A percentile compares a stretch with the other conserved stretches of the same genome.
phyloP scores from a whole-genome alignment of 352 stramenopile genomes.

The Pythium phragmitis region DNA sequence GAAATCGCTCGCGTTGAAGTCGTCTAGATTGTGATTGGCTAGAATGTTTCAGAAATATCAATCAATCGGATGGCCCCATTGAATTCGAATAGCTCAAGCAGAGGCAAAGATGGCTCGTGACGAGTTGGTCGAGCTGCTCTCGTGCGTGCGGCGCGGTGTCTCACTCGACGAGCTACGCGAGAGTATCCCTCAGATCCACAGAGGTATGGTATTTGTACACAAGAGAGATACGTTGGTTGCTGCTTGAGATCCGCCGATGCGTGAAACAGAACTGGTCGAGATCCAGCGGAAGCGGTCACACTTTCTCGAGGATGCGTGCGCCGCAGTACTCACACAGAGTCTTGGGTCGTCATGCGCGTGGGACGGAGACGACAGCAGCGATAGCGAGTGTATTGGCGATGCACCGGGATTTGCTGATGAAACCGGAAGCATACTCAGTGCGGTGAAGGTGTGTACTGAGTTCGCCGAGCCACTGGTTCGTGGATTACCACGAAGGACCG shows the following conservation, averaged over 20 bases:
- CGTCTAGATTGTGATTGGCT: slow-evolving; percentile 1
- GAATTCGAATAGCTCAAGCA: not conserved
- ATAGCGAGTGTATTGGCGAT: slow-evolving; percentile 5
- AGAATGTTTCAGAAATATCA: slow-evolving; percentile 4
- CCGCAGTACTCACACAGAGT: slow-evolving; percentile 38
- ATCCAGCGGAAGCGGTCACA: slow-evolving; percentile 63
- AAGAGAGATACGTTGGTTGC: not conserved
- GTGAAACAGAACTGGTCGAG: slow-evolving; percentile 39
- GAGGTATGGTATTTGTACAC: slow-evolving; percentile 26
- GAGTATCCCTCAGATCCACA: slow-evolving; percentile 26
- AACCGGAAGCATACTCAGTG: not conserved
- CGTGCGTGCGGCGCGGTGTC: slow-evolving; percentile 27
- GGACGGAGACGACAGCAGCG: slow-evolving; percentile 16
- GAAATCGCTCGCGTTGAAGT: slow-evolving; percentile 7
- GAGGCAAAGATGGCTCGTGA: slow-evolving; percentile 42
- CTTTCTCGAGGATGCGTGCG: slow-evolving; percentile 68
- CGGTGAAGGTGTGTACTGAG: slow-evolving; percentile 19
- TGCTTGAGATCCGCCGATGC: not conserved
- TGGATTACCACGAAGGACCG: not conserved
- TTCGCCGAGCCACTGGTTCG: slow-evolving; percentile 30
- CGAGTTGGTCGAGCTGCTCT: slow-evolving; percentile 44
- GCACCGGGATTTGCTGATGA: not conserved
- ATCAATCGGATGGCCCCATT: slow-evolving; percentile 1
- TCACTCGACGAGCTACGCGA: slow-evolving; percentile 25
- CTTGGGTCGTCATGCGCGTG: not conserved